Percentiles rank a stretch among this genome's conserved stretches.
These are phyloP conservation scores for Penicillium paxilli DNA, from an alignment of 495 filamentous ascomycete species.

Conservation along the genomic window DNA sequence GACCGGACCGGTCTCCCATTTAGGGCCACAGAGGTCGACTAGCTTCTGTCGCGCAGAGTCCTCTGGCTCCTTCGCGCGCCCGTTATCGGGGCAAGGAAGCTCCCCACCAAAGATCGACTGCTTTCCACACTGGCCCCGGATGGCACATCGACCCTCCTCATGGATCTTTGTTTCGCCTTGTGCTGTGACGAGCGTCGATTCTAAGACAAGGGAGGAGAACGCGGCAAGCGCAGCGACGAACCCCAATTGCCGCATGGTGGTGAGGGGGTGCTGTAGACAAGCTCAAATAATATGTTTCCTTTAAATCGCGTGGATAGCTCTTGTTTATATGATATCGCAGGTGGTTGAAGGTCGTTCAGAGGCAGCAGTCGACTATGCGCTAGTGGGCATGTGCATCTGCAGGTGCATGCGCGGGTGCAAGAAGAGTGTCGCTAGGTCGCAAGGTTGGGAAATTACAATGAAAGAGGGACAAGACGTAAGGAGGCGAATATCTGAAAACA, in stretches of 20 bases:
- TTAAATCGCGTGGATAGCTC: background rate
- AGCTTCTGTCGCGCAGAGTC: conserved; percentile 69
- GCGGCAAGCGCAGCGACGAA: conserved; percentile 28
- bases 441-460: too few relatives aligned
- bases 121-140: conserved; percentile 88
- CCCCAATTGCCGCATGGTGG: conserved; percentile 38
- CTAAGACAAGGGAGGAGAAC: conserved; percentile 30
- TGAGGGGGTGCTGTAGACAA: background rate
- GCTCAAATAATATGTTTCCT: background rate
- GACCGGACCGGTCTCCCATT: conserved; percentile 79
- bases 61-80: conserved; percentile 69
- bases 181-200: conserved; percentile 29
- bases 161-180: conserved; percentile 63
- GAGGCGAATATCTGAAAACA: background rate
- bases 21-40: conserved; percentile 78
- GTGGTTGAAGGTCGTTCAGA: background rate
- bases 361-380: conserved; percentile 5
- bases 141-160: conserved; percentile 85
- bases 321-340: background rate
- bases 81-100: conserved; percentile 94
- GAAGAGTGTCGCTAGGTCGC: conserved; percentile 6
- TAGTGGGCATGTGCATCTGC: too few relatives aligned
- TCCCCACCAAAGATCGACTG: conserved; percentile 83
- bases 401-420: conserved; percentile 1
- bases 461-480: background rate